Evolutionary conservation across 2,329 filamentous ascomycete species (phyloP).

Genomic region (Aspergillus sp.): DNA sequence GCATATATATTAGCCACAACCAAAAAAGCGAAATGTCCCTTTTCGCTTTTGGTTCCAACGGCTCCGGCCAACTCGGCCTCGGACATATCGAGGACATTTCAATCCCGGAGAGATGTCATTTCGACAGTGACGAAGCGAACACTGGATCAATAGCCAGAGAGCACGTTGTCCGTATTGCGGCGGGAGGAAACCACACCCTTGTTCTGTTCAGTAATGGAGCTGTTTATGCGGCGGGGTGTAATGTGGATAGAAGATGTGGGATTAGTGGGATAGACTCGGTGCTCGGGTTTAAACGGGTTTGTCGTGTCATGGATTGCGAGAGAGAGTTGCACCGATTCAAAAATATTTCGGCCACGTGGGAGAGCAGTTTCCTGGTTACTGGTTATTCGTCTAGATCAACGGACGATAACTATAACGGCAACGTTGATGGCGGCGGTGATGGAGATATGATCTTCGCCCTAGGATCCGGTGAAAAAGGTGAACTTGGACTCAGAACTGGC

Average conservation of each 20-base stretch:
- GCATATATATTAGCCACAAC: no score
- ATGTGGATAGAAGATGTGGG: slow-evolving; percentile 41
- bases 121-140: slow-evolving; percentile 37
- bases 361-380: slow-evolving; percentile 57
- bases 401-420: no score
- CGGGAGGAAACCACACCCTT: slow-evolving; percentile 84
- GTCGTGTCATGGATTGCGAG: no score
- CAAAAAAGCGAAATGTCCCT: slow-evolving; percentile 33
- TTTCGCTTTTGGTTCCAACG: slow-evolving; percentile 68
- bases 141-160: slow-evolving; percentile 27
- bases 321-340: slow-evolving; percentile 14
- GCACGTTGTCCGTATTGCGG: slow-evolving; percentile 34
- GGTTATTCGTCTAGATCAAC: no score
- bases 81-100: slow-evolving; percentile 64
- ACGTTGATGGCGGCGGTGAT: slow-evolving; percentile 15
- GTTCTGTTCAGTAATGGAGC: slow-evolving; percentile 53
- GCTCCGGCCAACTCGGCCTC: slow-evolving; percentile 65
- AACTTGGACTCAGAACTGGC: slow-evolving; percentile 55
- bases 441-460: slow-evolving; percentile 49
- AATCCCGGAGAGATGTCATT: slow-evolving; percentile 54
- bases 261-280: slow-evolving; percentile 3
- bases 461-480: slow-evolving; percentile 62
- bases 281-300: slow-evolving; percentile 20
- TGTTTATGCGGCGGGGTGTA: slow-evolving; percentile 60
- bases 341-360: slow-evolving; percentile 67